Evolutionary conservation across 2,329 filamentous ascomycete species (phyloP).

Genomic region (Diaporthe sp.): DNA sequence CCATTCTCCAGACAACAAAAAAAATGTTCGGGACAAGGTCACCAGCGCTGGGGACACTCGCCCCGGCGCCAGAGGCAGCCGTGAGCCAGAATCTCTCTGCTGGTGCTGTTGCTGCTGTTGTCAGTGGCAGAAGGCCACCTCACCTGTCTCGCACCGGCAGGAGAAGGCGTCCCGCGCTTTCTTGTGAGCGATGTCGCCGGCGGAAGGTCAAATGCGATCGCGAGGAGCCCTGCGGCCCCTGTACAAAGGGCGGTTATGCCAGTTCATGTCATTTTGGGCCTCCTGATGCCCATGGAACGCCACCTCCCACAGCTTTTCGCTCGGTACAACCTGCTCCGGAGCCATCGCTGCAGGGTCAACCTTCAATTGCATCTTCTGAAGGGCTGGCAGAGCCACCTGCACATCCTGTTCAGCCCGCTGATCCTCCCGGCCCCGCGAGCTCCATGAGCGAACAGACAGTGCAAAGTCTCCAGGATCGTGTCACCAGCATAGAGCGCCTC

Average conservation of each 20-base stretch:
- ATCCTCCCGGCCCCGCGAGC: background rate
- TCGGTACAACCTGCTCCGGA: background rate
- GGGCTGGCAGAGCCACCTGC: background rate
- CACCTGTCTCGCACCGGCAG: too few relatives aligned
- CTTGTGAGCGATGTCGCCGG: conserved; percentile 1
- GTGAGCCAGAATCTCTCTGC: too few relatives aligned
- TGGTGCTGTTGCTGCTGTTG: too few relatives aligned
- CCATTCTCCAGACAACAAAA: too few relatives aligned
- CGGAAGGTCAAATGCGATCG: conserved; percentile 25
- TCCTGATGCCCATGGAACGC: too few relatives aligned
- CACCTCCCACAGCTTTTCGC: background rate
- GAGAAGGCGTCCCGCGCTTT: background rate
- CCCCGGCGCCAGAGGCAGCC: too few relatives aligned
- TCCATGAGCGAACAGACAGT: background rate
- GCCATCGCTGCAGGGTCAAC: background rate
- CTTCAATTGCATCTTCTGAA: background rate
- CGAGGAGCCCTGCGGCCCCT: conserved; percentile 12
- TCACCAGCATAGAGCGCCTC: too few relatives aligned
- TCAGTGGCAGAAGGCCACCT: too few relatives aligned
- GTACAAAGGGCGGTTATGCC: background rate
- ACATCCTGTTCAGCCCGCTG: background rate
- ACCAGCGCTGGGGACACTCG: too few relatives aligned
- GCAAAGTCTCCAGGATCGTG: too few relatives aligned
- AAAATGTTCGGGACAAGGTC: too few relatives aligned
- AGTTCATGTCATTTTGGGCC: background rate